Conservation (phyloP, 306 rosid species). For the Rubus parviflorus region DNA sequence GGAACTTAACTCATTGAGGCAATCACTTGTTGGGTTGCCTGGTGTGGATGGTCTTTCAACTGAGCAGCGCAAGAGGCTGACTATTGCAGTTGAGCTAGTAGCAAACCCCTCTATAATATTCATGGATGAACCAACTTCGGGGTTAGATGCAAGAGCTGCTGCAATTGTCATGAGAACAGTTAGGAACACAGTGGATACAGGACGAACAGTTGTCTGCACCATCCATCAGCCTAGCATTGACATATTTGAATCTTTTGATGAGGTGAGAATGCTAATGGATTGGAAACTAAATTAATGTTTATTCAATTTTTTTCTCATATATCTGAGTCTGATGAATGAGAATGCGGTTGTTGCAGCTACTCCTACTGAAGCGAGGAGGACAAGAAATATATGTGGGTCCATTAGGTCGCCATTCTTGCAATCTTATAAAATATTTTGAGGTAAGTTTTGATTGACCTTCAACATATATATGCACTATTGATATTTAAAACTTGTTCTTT, state of each 20-base stretch:
- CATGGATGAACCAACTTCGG: constrained; percentile 66
- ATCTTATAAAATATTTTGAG: constrained; percentile 45
- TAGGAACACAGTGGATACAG: constrained; percentile 52
- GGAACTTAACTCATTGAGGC: constrained; percentile 43
- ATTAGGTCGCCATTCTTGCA: constrained; percentile 43
- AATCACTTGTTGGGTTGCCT: constrained; percentile 51
- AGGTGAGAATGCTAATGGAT: constrained; percentile 26
- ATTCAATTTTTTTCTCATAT: neutral
- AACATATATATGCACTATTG: neutral
- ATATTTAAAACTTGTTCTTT: neutral
- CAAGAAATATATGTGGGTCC: constrained; percentile 52
- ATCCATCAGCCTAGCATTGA: constrained; percentile 66
- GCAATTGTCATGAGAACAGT: constrained; percentile 63
- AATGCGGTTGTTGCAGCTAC: constrained; percentile 35
- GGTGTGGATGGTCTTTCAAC: constrained; percentile 51
- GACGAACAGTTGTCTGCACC: constrained; percentile 60
- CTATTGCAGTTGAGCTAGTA: constrained; percentile 58
- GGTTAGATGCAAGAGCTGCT: constrained; percentile 61
- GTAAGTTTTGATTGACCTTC: constrained; percentile 5
- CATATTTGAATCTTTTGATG: constrained; percentile 58
- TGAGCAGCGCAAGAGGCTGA: constrained; percentile 55
- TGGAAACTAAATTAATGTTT: neutral
- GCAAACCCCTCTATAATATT: constrained; percentile 59
- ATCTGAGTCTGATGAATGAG: neutral
- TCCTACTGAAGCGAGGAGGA: constrained; percentile 50